Evolutionary conservation across 257 asterid genomes (phyloP).

Genomic region (Forsythia suspensa): DNA sequence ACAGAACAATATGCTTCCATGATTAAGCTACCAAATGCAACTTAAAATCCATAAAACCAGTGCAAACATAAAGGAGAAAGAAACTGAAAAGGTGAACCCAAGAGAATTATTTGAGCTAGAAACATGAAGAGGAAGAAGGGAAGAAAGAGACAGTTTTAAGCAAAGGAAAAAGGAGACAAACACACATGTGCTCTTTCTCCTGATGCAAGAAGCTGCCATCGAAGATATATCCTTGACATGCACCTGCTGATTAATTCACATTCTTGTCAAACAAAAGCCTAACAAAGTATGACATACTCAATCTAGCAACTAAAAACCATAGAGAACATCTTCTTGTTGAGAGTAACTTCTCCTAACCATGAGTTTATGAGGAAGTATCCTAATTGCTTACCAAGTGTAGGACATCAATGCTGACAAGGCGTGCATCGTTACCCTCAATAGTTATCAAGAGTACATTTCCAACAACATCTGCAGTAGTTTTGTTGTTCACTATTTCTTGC

Average conservation of each 20-base stretch:
- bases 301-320: constrained; percentile 47
- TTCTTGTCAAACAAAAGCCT: constrained; percentile 83
- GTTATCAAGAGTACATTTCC: constrained; percentile 97
- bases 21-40: neutral
- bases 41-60: neutral
- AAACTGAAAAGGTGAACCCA: constrained; percentile 14
- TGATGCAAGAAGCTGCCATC: constrained; percentile 98
- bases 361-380: constrained; percentile 26
- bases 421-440: constrained; percentile 96
- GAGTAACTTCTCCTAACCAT: constrained; percentile 28
- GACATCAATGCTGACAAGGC: constrained; percentile 98
- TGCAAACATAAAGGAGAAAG: neutral
- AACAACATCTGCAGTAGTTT: constrained; percentile 98
- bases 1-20: neutral
- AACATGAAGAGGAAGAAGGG: constrained; percentile 63
- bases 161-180: constrained; percentile 98
- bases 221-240: constrained; percentile 94
- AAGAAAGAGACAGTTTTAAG: constrained; percentile 90
- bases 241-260: constrained; percentile 99
- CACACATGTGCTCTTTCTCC: constrained; percentile 98
- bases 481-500: constrained; percentile 99
- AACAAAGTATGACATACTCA: constrained; percentile 54
- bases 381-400: constrained; percentile 85
- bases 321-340: constrained; percentile 32
- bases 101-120: constrained; percentile 34